Conservation (phyloP, 2,329 filamentous ascomycete genomes). For the Tolypocladium tropicale region DNA sequence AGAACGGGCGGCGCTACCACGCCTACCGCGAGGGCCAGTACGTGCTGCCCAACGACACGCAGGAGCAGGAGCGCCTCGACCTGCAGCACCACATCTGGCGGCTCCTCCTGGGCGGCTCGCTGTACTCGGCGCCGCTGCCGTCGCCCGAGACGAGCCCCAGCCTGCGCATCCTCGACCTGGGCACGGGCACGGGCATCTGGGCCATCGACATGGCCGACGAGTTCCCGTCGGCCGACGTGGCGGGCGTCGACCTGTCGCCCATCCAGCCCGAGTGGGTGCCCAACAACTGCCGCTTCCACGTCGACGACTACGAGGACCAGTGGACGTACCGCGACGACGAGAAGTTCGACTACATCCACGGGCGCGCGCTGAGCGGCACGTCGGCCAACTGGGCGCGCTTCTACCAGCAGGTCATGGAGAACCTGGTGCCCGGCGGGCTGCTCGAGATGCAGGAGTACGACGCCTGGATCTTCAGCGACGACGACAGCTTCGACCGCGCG, state of each 20-base stretch:
- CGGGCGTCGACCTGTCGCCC: conserved; percentile 46
- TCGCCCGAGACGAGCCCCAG: conserved; percentile 3
- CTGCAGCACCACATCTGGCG: conserved; percentile 44
- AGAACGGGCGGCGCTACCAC: conserved; percentile 39
- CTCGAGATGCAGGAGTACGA: conserved; percentile 30
- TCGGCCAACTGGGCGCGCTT: conserved; percentile 21
- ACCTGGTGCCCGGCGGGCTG: conserved; percentile 24
- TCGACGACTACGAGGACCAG: conserved; percentile 52
- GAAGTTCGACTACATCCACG: conserved; percentile 23
- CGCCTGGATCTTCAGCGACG: conserved; percentile 27
- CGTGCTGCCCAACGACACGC: conserved; percentile 38
- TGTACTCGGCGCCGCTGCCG: conserved; percentile 35
- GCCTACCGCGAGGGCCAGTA: conserved; percentile 34
- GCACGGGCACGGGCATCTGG: conserved; percentile 53
- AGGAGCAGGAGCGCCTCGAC: conserved; percentile 44
- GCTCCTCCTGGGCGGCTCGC: conserved; percentile 28
- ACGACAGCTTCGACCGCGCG: conserved; percentile 25
- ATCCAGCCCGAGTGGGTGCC: conserved; percentile 50
- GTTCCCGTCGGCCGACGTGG: conserved; percentile 22
- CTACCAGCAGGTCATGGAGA: conserved; percentile 14
- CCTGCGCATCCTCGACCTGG: conserved; percentile 42
- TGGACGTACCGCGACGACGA: conserved; percentile 30
- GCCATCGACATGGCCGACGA: conserved; percentile 46
- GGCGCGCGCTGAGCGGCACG: conserved; percentile 21
- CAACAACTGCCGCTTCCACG: conserved; percentile 51